A percentile compares a stretch with the other conserved stretches of the same genome.
phyloP scores from a whole-genome alignment of 345 rosid species.

The Eucalyptus regnans region DNA sequence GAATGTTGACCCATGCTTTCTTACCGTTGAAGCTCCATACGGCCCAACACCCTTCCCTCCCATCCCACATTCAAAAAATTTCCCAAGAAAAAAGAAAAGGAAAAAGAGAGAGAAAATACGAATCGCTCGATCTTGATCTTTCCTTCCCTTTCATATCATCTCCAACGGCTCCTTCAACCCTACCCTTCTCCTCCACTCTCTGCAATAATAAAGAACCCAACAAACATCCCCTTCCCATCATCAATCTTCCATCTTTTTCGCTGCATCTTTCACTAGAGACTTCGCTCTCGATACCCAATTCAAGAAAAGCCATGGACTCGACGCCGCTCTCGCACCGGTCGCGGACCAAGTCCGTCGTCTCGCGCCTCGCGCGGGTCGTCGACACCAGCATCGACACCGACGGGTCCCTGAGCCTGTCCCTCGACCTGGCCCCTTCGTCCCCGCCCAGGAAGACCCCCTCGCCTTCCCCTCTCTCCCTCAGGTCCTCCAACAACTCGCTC shows the following conservation, averaged over 20 bases:
- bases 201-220: background rate
- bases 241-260: background rate
- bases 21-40: constrained; percentile 17
- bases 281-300: background rate
- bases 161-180: constrained; percentile 30
- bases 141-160: background rate
- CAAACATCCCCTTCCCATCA: background rate
- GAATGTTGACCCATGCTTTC: background rate
- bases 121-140: background rate
- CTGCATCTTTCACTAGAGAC: background rate
- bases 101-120: background rate
- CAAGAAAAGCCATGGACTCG: constrained; percentile 28
- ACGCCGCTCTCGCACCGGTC: constrained; percentile 42
- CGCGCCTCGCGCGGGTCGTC: constrained; percentile 43
- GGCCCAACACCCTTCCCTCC: constrained; percentile 6
- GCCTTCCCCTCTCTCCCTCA: constrained; percentile 22
- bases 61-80: background rate
- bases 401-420: constrained; percentile 15
- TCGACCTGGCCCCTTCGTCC: constrained; percentile 35
- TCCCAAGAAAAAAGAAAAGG: background rate
- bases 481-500: constrained; percentile 8
- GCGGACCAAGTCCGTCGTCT: constrained; percentile 47
- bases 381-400: constrained; percentile 11
- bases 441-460: constrained; percentile 27
- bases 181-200: background rate